Evolutionary conservation across 2,329 filamentous ascomycete genomes (phyloP), one percentile per base, ranked within the genome.

Genomic region (Alternaria sp.): DNA sequence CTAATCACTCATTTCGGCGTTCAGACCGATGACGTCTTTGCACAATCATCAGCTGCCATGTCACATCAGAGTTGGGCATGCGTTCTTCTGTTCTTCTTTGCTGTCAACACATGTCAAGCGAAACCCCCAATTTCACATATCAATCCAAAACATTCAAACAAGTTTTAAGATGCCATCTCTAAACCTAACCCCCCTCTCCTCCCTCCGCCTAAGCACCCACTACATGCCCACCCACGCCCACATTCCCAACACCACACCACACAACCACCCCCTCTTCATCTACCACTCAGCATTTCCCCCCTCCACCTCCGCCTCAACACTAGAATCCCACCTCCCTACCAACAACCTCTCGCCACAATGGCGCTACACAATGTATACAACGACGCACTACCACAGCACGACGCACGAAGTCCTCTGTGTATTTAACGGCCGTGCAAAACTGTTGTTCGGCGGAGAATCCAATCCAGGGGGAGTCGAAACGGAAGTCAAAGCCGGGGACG

Each of bases 331-430:
- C 62, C 80, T 91, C 5, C 70, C 71, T 6, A 68, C 73, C 3
- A 72, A 85, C 14, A 83, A 81, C 7, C 84, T 86, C 33, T 70
- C 68, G 1, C 87, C 89, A 0, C 85, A 88, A 69, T 90, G 88
- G 88, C 81, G 85, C 26, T 90, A 87, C 75, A 86, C 86, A 14
- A 91, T 91, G 88, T 91, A 88, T 73, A 75, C 72, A 34, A 84
- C 82, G 5, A 86, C 83, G 0, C 88, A 91, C 75, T 91, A 88
- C 73, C 88, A 91, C 77, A 86, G 81, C 66, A 90, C 83, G 0
- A 83, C 85, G 0, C 88, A 91, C 71, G 88, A 91, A 76, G 83
- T 90, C 3, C 82, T 92, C 2, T 85, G 82, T 64, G 81, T 91
- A 46, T 81, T 82, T 40, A 75, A 75, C 2, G 88, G 89, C 0